Conservation (phyloP, 768 basidiomycete species). For the Pleurotus eryngii region DNA sequence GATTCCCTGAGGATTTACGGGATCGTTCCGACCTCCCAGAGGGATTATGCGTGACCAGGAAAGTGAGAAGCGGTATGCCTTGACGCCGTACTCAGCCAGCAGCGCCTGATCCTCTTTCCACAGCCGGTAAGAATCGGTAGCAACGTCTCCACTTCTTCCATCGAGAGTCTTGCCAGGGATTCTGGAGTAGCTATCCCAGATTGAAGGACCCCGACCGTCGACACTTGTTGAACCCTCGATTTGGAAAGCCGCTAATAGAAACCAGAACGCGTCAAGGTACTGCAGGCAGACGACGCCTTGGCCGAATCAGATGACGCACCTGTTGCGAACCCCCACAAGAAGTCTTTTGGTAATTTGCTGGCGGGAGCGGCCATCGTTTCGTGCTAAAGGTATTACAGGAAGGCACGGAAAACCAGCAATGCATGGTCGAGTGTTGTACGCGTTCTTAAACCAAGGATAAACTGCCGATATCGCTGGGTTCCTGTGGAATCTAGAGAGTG, state of each 20-base stretch:
- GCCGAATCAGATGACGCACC: slow-evolving; percentile 34
- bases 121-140: slow-evolving; percentile 66
- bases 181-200: slow-evolving; percentile 74
- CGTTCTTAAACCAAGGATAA: slow-evolving; percentile 38
- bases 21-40: slow-evolving; percentile 67
- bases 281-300: slow-evolving; percentile 1
- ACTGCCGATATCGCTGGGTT: slow-evolving; percentile 41
- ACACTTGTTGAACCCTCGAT: slow-evolving; percentile 64
- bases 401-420: slow-evolving; percentile 27
- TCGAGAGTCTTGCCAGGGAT: slow-evolving; percentile 67
- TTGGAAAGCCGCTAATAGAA: slow-evolving; percentile 57
- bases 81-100: slow-evolving; percentile 61
- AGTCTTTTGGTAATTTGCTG: slow-evolving; percentile 50
- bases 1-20: slow-evolving; percentile 68
- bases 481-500: slow-evolving; percentile 34
- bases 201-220: slow-evolving; percentile 63
- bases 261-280: neutral
- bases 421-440: slow-evolving; percentile 17
- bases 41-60: slow-evolving; percentile 78
- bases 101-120: slow-evolving; percentile 69
- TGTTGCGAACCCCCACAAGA: slow-evolving; percentile 72
- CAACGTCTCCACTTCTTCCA: slow-evolving; percentile 63
- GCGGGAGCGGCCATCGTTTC: slow-evolving; percentile 28
- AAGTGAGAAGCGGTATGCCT: slow-evolving; percentile 74
- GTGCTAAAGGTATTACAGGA: slow-evolving; percentile 15